Conservation (phyloP, 129 eudicot species). For the Pittosporum tobira region DNA sequence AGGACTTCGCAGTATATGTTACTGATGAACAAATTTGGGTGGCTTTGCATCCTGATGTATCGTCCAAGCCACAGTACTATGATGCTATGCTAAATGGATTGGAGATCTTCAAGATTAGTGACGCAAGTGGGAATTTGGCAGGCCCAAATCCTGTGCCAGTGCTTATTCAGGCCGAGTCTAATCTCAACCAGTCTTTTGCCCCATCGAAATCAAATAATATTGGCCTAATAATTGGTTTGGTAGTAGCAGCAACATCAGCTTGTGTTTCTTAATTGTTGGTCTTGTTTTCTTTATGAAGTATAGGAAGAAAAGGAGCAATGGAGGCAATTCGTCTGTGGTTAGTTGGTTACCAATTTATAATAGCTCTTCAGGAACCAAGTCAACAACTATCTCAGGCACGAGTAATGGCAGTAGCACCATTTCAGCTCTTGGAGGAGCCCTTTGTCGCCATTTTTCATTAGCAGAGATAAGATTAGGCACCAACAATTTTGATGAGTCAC, state of each 20-base stretch:
- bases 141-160: conserved; percentile 35
- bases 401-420: conserved; percentile 20
- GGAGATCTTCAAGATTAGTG: conserved; percentile 47
- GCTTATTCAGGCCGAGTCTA: neutral
- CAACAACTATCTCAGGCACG: conserved; percentile 17
- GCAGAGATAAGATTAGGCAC: conserved; percentile 36
- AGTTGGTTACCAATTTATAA: conserved; percentile 28
- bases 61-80: neutral
- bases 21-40: conserved; percentile 26
- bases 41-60: conserved; percentile 27
- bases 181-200: neutral
- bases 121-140: conserved; percentile 16
- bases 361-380: conserved; percentile 11
- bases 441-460: conserved; percentile 34
- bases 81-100: conserved; percentile 46
- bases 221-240: conserved; percentile 11
- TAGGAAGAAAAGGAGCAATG: neutral
- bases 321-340: neutral
- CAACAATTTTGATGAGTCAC: conserved; percentile 28
- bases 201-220: conserved; percentile 4
- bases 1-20: conserved; percentile 30
- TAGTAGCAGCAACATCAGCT: conserved; percentile 13
- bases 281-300: neutral
- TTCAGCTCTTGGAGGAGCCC: conserved; percentile 26
- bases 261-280: conserved; percentile 3